phyloP scores from a whole-genome alignment of 257 asterid species.

The Mentha longifolia region DNA sequence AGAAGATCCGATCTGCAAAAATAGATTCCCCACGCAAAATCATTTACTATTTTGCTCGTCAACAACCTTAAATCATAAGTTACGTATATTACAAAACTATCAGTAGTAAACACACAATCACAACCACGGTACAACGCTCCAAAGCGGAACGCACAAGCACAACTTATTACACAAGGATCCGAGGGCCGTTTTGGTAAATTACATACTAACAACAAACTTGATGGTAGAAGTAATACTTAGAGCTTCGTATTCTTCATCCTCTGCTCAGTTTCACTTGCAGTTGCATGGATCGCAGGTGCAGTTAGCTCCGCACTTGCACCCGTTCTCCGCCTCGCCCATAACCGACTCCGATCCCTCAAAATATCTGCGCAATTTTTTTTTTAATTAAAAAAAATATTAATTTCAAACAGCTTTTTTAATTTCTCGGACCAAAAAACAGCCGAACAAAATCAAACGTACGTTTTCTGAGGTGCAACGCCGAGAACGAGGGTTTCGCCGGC shows the following conservation, averaged over 20 bases:
- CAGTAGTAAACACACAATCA: no score
- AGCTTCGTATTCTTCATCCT: slow-evolving; percentile 31
- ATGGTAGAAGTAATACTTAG: neutral
- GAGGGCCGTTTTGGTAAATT: slow-evolving; percentile 19
- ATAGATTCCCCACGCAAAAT: no score
- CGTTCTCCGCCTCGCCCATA: slow-evolving; percentile 57
- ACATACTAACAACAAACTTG: neutral
- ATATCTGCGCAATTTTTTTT: slow-evolving; percentile 34
- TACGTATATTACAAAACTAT: no score
- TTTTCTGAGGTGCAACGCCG: slow-evolving; percentile 70
- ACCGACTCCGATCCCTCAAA: slow-evolving; percentile 53
- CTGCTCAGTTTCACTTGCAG: slow-evolving; percentile 71
- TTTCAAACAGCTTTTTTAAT: no score
- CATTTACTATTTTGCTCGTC: no score
- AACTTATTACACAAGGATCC: neutral
- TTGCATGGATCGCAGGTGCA: slow-evolving; percentile 89
- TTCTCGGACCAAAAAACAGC: neutral
- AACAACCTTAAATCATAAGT: no score
- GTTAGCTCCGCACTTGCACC: slow-evolving; percentile 88
- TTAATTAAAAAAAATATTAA: neutral
- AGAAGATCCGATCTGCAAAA: no score
- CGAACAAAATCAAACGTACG: slow-evolving; percentile 39
- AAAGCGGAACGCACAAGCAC: neutral
- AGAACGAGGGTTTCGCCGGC: slow-evolving; percentile 53
- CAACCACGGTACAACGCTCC: neutral